Evolutionary conservation across 2,329 filamentous ascomycete species (phyloP), one percentile per base, ranked within the genome.

Genomic region (Fusarium hainanense): DNA sequence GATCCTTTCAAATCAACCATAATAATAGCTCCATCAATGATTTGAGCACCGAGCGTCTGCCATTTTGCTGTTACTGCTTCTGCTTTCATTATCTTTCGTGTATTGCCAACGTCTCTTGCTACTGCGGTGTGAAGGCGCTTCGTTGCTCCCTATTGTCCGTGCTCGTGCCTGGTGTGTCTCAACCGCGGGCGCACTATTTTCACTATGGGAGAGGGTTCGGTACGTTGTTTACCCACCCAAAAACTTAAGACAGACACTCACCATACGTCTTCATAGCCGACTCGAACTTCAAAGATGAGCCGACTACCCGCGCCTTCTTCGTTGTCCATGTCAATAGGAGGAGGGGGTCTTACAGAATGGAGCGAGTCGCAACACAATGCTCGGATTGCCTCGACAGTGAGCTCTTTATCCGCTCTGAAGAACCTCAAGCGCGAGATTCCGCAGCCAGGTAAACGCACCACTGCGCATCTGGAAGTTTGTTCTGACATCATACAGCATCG

Each of bases 281-380:
- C 76, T 66, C 72, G 77, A 68, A 67, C 50, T 57, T 78, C 77
- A 44, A 79, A 75, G 47, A 68, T 71, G 46, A 80, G 78, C 64
- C 75, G 78, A 20, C 65, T 80, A 30, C 78, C 76, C 23, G 75
- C 74, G 11, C 78, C 77, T 7, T 56, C 77, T 4, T 63, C 59
- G 4, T 30, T 63, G 54, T 69, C 73, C 7, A 64, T 72, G 37
- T 62, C 71, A 34, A 63, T 69, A 62, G 72, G 79, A 43, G 79
- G 79, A 14, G 78, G 79, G 14, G 79, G 80, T 6, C 82, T 90
- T 18, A 78, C 83, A 12, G 88, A 90, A 74, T 85, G 88, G 70
- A 84, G 81, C 73, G 86, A 89, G 10, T 89, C 88, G n/a, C 87
- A 90, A 73, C 82, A 81, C 78, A 90, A 91, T 75, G 78, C 84